Evolutionary conservation across 768 basidiomycete species (phyloP).

Genomic region (Lactifluus subvellereus): DNA sequence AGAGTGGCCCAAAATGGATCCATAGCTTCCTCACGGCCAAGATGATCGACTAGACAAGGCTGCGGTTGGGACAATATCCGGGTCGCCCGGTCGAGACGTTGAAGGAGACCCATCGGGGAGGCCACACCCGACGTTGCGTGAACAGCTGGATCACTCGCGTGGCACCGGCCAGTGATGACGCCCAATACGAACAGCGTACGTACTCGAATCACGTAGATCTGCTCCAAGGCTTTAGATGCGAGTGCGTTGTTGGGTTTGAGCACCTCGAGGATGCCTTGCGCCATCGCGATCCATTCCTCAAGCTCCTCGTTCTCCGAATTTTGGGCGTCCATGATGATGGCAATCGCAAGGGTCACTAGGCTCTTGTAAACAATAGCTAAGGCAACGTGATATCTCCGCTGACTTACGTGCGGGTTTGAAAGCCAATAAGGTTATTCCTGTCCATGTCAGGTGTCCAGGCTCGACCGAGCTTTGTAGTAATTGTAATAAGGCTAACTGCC

Average conservation of each 20-base stretch:
- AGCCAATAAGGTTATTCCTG: slow-evolving; percentile 8
- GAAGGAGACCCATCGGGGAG: slow-evolving; percentile 11
- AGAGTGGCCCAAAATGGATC: slow-evolving; percentile 23
- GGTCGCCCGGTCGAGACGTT: slow-evolving; percentile 22
- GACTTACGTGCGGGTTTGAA: slow-evolving; percentile 25
- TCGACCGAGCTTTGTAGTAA: slow-evolving; percentile 12
- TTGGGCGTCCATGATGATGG: slow-evolving; percentile 27
- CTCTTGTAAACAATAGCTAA: neutral
- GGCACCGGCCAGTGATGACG: slow-evolving; percentile 13
- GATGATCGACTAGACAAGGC: slow-evolving; percentile 20
- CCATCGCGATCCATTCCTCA: slow-evolving; percentile 27
- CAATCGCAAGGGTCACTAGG: slow-evolving; percentile 26
- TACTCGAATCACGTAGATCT: slow-evolving; percentile 23
- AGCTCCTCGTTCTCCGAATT: slow-evolving; percentile 25
- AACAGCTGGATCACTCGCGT: neutral
- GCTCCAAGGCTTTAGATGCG: slow-evolving; percentile 22
- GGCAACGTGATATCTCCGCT: neutral
- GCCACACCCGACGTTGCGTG: neutral
- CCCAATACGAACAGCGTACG: slow-evolving; percentile 22
- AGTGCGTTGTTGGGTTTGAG: slow-evolving; percentile 21
- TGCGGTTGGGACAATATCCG: slow-evolving; percentile 19
- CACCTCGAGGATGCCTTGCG: slow-evolving; percentile 18
- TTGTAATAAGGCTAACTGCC: slow-evolving; percentile 20
- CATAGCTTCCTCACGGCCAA: slow-evolving; percentile 19
- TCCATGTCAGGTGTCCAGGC: slow-evolving; percentile 15